Evolutionary conservation across 192 early-diverging fungal species (phyloP), one percentile per base, ranked within the genome.

Genomic region (Allomyces javanicus): DNA sequence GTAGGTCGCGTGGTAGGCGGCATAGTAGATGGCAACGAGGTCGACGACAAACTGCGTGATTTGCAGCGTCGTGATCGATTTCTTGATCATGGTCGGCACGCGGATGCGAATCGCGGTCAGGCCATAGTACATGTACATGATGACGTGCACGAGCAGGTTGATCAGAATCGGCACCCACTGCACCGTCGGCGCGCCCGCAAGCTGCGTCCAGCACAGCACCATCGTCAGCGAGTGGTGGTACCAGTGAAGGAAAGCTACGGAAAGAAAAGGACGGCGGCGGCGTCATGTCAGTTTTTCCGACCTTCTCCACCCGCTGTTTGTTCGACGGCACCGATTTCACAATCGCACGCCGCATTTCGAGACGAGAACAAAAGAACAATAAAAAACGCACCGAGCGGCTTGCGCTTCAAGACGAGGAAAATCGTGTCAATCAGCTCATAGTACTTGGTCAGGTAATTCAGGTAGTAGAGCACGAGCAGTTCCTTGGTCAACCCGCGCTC

Each of bases 361-460:
- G 33, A 40, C 33, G 9, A 40, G 33, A 40, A 40, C 33, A 40
- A 9, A 40, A 40, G 33, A 40, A 40, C 33, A 40, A 40, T 9
- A 75, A 62, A 64, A 11, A 9, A 62, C 62, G 69, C 26, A 71
- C 50, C 21, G 64, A 90, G 81, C 22, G 81, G 80, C 85, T 89
- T 91, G 83, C 87, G 88, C 76, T 83, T 88, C 40, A 87, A 73
- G 22, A 85, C 89, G 25, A 91, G 78, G 77, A 95, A 95, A 24
- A 92, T 75, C 19, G 91, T 95, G 72, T 93, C 91, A 63, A 80
- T 75, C 66, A 95, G 79, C 75, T 94, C 91, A 79, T 86, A 85
- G 79, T 88, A 92, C 77, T 94, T 94, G 73, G 89, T 85, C 61
- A 92, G 80, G 75, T 93, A 93, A 79, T 94, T 94, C 68, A 94